These are phyloP conservation scores for Ilex asprella DNA, from an alignment of 257 asterid species.

Conservation along the genomic window DNA sequence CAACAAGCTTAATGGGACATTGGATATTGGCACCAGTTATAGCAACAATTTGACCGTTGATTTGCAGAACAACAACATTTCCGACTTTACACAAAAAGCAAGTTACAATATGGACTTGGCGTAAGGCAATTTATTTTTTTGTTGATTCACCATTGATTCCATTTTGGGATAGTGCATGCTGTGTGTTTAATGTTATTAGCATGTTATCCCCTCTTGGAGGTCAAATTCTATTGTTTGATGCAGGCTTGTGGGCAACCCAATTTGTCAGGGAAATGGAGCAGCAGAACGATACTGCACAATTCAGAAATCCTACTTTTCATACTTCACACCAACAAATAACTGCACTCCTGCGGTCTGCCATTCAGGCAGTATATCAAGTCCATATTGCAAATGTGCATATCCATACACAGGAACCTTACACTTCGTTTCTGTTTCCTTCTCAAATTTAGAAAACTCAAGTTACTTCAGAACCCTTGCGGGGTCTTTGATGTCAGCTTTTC, in stretches of 20 bases:
- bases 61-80: constrained; percentile 58
- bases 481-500: constrained; percentile 37
- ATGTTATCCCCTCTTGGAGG: constrained; percentile 2
- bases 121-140: constrained; percentile 29
- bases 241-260: constrained; percentile 68
- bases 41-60: constrained; percentile 53
- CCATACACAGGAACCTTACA: constrained; percentile 70
- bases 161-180: not conserved
- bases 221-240: constrained; percentile 10
- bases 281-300: constrained; percentile 34
- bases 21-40: constrained; percentile 63
- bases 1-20: constrained; percentile 53
- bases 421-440: constrained; percentile 69
- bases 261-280: constrained; percentile 47
- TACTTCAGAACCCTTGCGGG: constrained; percentile 48
- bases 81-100: constrained; percentile 36
- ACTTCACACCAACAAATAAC: constrained; percentile 16
- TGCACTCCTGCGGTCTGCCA: constrained; percentile 49
- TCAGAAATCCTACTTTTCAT: constrained; percentile 14
- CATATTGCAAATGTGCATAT: constrained; percentile 55
- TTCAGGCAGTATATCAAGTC: constrained; percentile 42
- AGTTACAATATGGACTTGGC: constrained; percentile 34
- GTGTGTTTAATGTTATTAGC: not conserved
- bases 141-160: not conserved
- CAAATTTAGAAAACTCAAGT: constrained; percentile 49